Evolutionary conservation across 2,329 filamentous ascomycete genomes (phyloP), one percentile per base, ranked within the genome.

Genomic region (Harringtonia aguacate): DNA sequence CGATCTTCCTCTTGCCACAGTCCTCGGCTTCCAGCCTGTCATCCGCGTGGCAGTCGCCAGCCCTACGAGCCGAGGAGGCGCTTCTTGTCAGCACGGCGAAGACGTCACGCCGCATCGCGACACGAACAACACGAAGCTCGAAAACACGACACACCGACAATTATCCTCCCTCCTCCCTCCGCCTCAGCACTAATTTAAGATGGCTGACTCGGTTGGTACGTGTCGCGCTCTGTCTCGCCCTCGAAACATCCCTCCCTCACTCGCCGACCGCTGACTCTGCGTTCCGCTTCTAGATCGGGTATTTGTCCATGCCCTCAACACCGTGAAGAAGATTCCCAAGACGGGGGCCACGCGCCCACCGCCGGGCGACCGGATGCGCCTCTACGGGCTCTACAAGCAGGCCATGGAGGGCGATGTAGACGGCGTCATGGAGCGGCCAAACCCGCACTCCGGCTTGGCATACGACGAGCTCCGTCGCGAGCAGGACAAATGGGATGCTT

Each of bases 311-410:
- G 92, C 92, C 52, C 84, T 98, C 64, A 95, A 95, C 68, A 97
- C 92, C 21, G 90, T 98, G 57, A 95, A 95, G 66, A 94, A 94
- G 66, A 94, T 98, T 55, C 86, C 86, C 55, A 90, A 92, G 59
- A 95, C 89, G 17, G 90, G 92, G 50, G 87, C 87, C 42, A 80
- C 86, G 50, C 84, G 92, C 50, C 92, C 92, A 37, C 92, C 92
- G 39, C 78, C 88, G 3, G 70, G 75, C 48, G 89, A 94, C 58
- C 83, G 92, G 46, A 73, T 98, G 54, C 84, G 85, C 46, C 83
- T 98, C 49, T 98, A 98, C 81, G 92, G 92, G 51, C 75, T 98
- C 53, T 98, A 98, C 70, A 98, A 98, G 62, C 92, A 98, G 65
- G 88, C 88, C 50, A 97, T 97, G 92, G 89, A 98, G 69, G 92